phyloP scores from a whole-genome alignment of 2,329 filamentous ascomycete genomes.

The Chaetomium sp. region DNA sequence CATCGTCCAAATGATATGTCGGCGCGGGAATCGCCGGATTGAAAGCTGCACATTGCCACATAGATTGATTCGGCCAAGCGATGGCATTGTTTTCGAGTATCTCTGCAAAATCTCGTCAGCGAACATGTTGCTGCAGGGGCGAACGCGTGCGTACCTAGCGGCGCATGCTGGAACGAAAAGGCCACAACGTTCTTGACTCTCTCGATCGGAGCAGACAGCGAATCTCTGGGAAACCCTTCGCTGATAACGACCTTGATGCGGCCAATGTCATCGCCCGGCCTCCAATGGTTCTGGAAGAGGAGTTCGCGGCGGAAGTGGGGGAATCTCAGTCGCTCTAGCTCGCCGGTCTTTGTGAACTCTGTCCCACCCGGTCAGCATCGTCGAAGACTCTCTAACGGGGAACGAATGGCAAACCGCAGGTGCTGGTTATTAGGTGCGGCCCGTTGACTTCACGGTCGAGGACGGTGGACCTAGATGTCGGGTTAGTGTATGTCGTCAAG shows the following conservation, averaged over 20 bases:
- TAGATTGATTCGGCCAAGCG: constrained; percentile 74
- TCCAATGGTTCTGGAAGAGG: constrained; percentile 71
- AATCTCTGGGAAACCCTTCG: constrained; percentile 67
- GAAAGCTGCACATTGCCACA: constrained; percentile 61
- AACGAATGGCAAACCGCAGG: constrained; percentile 43
- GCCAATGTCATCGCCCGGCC: constrained; percentile 68
- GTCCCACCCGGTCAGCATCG: constrained; percentile 11
- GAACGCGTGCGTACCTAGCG: constrained; percentile 58
- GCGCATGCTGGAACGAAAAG: constrained; percentile 86
- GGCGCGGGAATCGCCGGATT: constrained; percentile 47
- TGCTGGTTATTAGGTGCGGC: constrained; percentile 53
- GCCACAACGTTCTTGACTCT: constrained; percentile 71
- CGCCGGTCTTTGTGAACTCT: constrained; percentile 60
- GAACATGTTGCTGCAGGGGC: background rate
- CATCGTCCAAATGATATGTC: constrained; percentile 47
- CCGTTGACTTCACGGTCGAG: constrained; percentile 55
- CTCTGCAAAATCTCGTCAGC: constrained; percentile 50
- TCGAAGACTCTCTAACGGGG: no score
- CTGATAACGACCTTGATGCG: constrained; percentile 76
- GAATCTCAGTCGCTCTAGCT: constrained; percentile 66
- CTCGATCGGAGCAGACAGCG: constrained; percentile 58
- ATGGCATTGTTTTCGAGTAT: constrained; percentile 73
- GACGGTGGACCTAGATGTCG: constrained; percentile 53
- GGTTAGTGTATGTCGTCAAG: constrained; percentile 14
- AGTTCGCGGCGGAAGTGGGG: constrained; percentile 71